Evolutionary conservation across 108 stramenopile genomes (phyloP).

Genomic region (Mediolabrus comicus): DNA sequence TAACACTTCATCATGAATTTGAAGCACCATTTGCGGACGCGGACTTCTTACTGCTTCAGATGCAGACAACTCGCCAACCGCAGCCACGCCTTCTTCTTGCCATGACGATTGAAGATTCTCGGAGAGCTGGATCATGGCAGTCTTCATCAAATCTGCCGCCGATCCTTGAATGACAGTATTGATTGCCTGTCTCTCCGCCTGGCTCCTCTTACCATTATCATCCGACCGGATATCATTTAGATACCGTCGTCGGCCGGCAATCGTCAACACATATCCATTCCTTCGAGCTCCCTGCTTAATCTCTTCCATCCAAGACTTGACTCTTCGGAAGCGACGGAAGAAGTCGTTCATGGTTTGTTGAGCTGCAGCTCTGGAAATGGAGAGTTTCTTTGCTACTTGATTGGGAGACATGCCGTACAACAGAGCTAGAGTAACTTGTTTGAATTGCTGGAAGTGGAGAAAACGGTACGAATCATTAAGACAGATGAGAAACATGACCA

Average conservation of each 20-base stretch:
- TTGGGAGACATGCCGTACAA: conserved; percentile 60
- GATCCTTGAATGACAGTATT: conserved; percentile 69
- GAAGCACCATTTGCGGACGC: conserved; percentile 13
- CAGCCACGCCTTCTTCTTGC: conserved; percentile 14
- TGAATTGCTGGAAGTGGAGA: conserved; percentile 36
- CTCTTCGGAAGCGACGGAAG: conserved; percentile 43
- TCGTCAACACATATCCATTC: conserved; percentile 39
- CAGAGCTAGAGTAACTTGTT: conserved; percentile 56
- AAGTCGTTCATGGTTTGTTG: conserved; percentile 45
- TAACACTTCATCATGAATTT: conserved; percentile 65
- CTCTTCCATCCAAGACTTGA: conserved; percentile 46
- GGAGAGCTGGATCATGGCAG: conserved; percentile 55
- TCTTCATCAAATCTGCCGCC: conserved; percentile 64
- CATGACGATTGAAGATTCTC: conserved; percentile 24
- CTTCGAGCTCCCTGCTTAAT: conserved; percentile 21
- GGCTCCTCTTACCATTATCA: conserved; percentile 28
- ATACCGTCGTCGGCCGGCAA: conserved; percentile 42
- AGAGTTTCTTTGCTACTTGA: conserved; percentile 52
- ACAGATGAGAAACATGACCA: not conserved
- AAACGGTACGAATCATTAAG: not conserved
- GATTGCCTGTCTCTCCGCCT: conserved; percentile 69
- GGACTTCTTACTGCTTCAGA: not conserved
- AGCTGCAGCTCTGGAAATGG: conserved; percentile 34
- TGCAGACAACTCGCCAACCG: conserved; percentile 8
- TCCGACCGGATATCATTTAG: conserved; percentile 48